Evolutionary conservation across 352 stramenopile species (phyloP).

Genomic region (Peronosclerospora sorghi): DNA sequence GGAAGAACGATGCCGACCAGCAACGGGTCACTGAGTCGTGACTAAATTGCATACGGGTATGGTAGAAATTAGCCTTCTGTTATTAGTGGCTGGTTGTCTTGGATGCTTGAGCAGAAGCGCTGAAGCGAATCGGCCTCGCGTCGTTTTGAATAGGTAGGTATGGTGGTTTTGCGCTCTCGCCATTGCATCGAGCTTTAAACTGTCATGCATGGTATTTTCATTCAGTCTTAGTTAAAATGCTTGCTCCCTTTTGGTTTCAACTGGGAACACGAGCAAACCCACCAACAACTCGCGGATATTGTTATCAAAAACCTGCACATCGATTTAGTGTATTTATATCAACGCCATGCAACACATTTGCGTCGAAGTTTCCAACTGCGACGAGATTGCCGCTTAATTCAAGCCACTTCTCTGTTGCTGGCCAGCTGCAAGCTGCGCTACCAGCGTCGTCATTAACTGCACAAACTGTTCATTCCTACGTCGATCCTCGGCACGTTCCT

Average conservation of each 20-base stretch:
- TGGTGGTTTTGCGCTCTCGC: constrained; percentile 23
- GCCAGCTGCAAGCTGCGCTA: constrained; percentile 17
- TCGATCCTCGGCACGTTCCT: constrained; percentile 20
- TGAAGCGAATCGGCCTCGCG: background rate
- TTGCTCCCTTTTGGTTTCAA: background rate
- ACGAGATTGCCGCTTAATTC: constrained; percentile 5
- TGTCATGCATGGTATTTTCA: constrained; percentile 35
- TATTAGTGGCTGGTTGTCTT: background rate
- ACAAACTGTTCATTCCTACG: constrained; percentile 24
- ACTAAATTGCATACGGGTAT: constrained; percentile 1
- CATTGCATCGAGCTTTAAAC: constrained; percentile 65
- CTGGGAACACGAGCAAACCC: too few relatives aligned
- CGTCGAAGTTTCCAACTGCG: background rate
- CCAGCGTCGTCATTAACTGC: constrained; percentile 22
- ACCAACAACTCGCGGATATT: too few relatives aligned
- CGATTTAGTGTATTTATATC: too few relatives aligned
- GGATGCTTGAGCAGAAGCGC: constrained; percentile 1
- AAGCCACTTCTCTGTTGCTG: constrained; percentile 16
- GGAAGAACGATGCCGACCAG: constrained; percentile 11
- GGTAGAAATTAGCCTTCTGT: constrained; percentile 2
- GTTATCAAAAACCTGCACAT: background rate
- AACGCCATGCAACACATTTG: too few relatives aligned
- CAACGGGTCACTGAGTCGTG: constrained; percentile 12
- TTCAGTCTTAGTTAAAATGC: background rate
- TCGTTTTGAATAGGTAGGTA: constrained; percentile 25